phyloP scores from a whole-genome alignment of 2,329 filamentous ascomycete species.

The Massarina eburnea region DNA sequence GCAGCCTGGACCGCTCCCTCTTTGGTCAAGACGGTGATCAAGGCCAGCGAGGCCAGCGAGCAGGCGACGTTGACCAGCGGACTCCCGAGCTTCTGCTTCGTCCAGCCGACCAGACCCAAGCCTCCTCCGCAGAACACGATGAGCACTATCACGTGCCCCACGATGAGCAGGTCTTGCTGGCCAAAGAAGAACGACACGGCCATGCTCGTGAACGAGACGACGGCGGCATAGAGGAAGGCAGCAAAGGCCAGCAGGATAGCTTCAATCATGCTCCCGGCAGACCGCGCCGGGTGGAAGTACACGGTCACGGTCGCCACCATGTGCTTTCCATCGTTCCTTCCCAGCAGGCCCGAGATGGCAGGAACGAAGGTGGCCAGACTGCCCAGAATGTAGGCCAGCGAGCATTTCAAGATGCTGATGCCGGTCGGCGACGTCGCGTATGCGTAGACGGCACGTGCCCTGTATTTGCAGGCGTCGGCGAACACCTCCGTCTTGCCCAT shows the following conservation, averaged over 20 bases:
- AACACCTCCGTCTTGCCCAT: constrained; percentile 37
- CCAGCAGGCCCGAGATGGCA: constrained; percentile 71
- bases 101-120: constrained; percentile 84
- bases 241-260: constrained; percentile 74
- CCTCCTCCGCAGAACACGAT: constrained; percentile 83
- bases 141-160: constrained; percentile 79
- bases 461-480: constrained; percentile 38
- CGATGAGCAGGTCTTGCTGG: constrained; percentile 63
- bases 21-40: constrained; percentile 88
- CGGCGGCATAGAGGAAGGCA: constrained; percentile 76
- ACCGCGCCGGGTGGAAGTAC: constrained; percentile 89
- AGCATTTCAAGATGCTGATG: constrained; percentile 84
- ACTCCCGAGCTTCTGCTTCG: constrained; percentile 76
- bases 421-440: constrained; percentile 74
- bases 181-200: constrained; percentile 80
- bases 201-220: constrained; percentile 84
- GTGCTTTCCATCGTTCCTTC: constrained; percentile 87
- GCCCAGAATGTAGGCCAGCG: constrained; percentile 82
- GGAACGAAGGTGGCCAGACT: constrained; percentile 84
- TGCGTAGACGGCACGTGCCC: constrained; percentile 46
- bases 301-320: constrained; percentile 92
- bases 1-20: constrained; percentile 84
- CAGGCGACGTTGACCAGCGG: constrained; percentile 77
- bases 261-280: constrained; percentile 86
- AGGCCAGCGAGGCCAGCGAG: constrained; percentile 82